phyloP scores from a whole-genome alignment of 2,329 filamentous ascomycete species.

The Fusarium caatingaense region DNA sequence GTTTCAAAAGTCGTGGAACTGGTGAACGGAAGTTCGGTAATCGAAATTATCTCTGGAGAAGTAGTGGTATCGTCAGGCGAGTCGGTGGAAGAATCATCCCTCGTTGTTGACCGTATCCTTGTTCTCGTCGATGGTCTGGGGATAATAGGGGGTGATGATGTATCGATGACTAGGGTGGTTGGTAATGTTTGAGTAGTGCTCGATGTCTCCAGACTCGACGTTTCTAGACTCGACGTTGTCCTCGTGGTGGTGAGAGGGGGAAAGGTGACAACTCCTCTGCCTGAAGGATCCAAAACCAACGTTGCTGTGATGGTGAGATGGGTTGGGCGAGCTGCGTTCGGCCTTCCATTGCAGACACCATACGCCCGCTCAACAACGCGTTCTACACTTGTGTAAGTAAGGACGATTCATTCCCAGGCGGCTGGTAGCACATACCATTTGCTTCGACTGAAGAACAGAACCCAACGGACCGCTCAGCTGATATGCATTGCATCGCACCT shows the following conservation, averaged over 20 bases:
- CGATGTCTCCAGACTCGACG: conserved; percentile 13
- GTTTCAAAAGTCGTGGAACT: conserved; percentile 17
- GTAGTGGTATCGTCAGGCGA: neutral
- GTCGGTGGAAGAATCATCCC: conserved; percentile 1
- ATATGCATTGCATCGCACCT: conserved; percentile 74
- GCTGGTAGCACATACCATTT: conserved; percentile 45
- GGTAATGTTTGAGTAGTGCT: conserved; percentile 40
- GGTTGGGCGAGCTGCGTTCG: conserved; percentile 65
- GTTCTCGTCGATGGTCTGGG: conserved; percentile 23
- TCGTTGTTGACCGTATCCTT: conserved; percentile 13
- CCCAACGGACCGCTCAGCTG: conserved; percentile 62
- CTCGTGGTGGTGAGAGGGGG: conserved; percentile 33
- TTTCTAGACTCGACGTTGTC: conserved; percentile 23
- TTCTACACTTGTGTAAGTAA: conserved; percentile 47
- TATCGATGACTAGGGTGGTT: conserved; percentile 47
- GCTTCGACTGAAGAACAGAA: conserved; percentile 63
- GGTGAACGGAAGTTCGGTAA: conserved; percentile 27
- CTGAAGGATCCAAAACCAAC: conserved; percentile 53
- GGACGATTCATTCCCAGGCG: neutral
- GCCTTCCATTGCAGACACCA: conserved; percentile 66
- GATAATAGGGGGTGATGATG: conserved; percentile 38
- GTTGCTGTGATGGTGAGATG: conserved; percentile 70
- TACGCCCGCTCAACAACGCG: conserved; percentile 62
- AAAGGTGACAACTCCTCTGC: conserved; percentile 48
- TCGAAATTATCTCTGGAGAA: conserved; percentile 14